Evolutionary conservation across 352 stramenopile species (phyloP).

Genomic region (Phytophthora sp.): DNA sequence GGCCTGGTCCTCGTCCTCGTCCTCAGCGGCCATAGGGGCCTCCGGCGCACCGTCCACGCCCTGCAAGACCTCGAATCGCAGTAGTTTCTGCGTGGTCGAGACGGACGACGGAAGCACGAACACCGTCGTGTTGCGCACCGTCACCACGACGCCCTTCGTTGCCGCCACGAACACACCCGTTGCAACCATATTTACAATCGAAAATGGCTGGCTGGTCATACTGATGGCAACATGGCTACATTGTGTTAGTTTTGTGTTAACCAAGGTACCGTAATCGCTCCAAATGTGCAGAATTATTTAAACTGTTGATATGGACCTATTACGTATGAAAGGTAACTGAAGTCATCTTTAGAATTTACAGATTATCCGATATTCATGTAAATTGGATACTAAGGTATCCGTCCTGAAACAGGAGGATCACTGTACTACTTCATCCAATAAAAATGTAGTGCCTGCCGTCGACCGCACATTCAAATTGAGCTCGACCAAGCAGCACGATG

Average conservation of each 20-base stretch:
- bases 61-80: constrained; percentile 59
- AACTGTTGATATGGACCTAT: too few species aligned
- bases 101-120: constrained; percentile 49
- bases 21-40: constrained; percentile 2
- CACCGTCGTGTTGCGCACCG: constrained; percentile 64
- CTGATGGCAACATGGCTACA: constrained; percentile 23
- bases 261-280: too few species aligned
- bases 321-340: too few species aligned
- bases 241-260: constrained; percentile 8
- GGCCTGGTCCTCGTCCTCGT: constrained; percentile 26
- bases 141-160: constrained; percentile 45
- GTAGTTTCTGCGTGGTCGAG: constrained; percentile 17
- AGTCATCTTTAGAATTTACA: too few species aligned
- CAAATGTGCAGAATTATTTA: too few species aligned
- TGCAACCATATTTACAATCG: constrained; percentile 46
- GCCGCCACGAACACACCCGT: constrained; percentile 57
- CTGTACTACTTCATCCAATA: constrained; percentile 16
- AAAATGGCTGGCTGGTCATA: constrained; percentile 30
- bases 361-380: too few species aligned
- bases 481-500: constrained; percentile 43
- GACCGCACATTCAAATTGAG: constrained; percentile 19
- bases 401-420: too few species aligned
- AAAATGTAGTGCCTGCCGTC: too few species aligned
- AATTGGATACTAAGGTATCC: too few species aligned
- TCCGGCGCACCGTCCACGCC: constrained; percentile 29